phyloP scores from a whole-genome alignment of 2,329 filamentous ascomycete genomes.

The Fusarium bulbicola region DNA sequence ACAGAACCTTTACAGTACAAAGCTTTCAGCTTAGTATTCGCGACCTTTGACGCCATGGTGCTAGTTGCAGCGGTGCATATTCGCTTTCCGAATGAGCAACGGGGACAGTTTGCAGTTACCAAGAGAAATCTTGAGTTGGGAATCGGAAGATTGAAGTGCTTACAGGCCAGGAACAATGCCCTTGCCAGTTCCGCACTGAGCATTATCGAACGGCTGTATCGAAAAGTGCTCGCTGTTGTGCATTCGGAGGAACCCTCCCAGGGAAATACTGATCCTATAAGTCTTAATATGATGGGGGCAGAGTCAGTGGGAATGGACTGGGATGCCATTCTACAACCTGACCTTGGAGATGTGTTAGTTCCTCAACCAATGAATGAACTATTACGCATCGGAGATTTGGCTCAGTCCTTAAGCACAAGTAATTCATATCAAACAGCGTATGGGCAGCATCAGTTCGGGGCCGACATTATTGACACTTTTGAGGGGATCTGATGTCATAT shows the following conservation, averaged over 20 bases:
- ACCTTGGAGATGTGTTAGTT: not conserved
- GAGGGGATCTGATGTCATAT: not conserved
- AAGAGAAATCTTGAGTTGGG: not conserved
- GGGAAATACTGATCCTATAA: rapidly evolving
- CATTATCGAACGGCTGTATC: not conserved
- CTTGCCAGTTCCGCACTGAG: not conserved
- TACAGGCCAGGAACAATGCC: not conserved
- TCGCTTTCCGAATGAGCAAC: not conserved
- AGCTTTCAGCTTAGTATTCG: not conserved
- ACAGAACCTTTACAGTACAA: not conserved
- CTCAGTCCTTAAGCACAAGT: not conserved
- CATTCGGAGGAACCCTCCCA: rapidly evolving
- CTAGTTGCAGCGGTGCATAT: not conserved
- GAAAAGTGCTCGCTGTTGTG: not conserved
- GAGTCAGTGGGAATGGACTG: not conserved
- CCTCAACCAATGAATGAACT: not conserved
- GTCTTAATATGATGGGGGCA: rapidly evolving
- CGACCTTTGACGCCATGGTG: not conserved
- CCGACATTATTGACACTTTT: not conserved
- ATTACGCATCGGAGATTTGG: not conserved
- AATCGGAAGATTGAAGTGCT: not conserved
- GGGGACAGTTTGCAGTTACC: not conserved
- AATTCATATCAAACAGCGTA: not conserved
- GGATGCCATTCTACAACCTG: not conserved
- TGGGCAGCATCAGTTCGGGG: not conserved